Evolutionary conservation across 1,284 basidiomycete species (phyloP).

Genomic region (Caloboletus inedulis): DNA sequence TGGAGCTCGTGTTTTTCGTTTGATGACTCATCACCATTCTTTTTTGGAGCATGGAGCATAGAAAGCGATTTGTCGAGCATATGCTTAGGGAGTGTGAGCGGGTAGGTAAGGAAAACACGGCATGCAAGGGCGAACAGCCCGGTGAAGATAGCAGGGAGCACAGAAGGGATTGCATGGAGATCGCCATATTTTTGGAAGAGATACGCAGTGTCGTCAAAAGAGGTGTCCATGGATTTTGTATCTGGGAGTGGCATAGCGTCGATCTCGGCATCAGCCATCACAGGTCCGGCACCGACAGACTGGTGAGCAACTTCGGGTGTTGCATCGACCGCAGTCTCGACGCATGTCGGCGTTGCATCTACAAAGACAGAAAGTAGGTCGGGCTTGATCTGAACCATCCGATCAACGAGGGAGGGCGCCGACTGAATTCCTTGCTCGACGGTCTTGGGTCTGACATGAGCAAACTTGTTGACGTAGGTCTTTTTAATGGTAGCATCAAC

Average conservation of each 20-base stretch:
- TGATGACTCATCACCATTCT: constrained; percentile 29
- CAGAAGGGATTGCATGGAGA: constrained; percentile 26
- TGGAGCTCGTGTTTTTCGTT: constrained; percentile 33
- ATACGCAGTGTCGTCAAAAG: constrained; percentile 26
- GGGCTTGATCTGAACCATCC: constrained; percentile 44
- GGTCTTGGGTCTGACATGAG: constrained; percentile 47
- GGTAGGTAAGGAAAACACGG: constrained; percentile 43
- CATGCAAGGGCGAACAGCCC: constrained; percentile 44
- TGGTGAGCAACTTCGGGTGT: constrained; percentile 36
- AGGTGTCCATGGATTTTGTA: constrained; percentile 23
- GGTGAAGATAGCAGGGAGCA: constrained; percentile 42
- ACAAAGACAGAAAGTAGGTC: constrained; percentile 42
- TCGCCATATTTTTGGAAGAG: constrained; percentile 28
- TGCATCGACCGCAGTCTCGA: constrained; percentile 33
- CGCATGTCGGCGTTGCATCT: constrained; percentile 40
- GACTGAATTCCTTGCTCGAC: constrained; percentile 47
- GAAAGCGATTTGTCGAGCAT: constrained; percentile 36
- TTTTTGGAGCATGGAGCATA: constrained; percentile 33
- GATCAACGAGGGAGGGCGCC: constrained; percentile 44
- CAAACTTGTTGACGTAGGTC: constrained; percentile 42
- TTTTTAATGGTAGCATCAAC: constrained; percentile 54
- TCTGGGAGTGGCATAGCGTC: constrained; percentile 31
- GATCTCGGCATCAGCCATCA: constrained; percentile 27
- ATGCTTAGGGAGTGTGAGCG: constrained; percentile 43
- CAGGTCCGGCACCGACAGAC: constrained; percentile 39